Evolutionary conservation across 1,284 basidiomycete genomes (phyloP), one percentile per base, ranked within the genome.

Genomic region (Ceratobasidium papillatum): DNA sequence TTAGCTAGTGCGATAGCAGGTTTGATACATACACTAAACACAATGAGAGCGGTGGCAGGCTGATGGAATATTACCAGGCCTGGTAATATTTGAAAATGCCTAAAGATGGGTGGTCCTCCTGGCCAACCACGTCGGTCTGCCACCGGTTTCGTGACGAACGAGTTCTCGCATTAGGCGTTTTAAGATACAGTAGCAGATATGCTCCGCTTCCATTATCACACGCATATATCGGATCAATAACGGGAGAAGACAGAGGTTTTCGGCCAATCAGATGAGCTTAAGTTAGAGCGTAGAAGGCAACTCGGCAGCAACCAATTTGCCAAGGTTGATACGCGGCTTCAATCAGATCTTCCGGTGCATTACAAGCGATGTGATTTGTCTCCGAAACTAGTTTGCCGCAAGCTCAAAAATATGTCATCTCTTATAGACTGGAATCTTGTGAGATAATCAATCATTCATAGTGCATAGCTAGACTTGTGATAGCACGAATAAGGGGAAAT

Each of bases 181-280:
- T 32, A 17, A 30, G 9, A 56, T 17, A 30, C 47, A 4, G n/a
- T 32, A 30, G 54, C 25, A 56, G 32, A 14, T 41, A 41, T 30
- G 49, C 54, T 30, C 54, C 12, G 54, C 32, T 34, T 14, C 22
- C 3, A 34, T 14, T 34, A 25, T 34, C 54, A 38, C 22, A 38
- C 19, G 22, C 36, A n/a, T 59, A 38, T 38, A 36, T 59, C 56
- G 56, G 56, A 59, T 59, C 32, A 59, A 59, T 19, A 22, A 22
- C 19, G 34, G 19, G 9, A 30, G 56, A 59, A 59, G 36, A n/a
- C 3, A n/a, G 1, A 19, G 56, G 0, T 9, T 9, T 59, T 36
- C 17, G 36, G 9, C 30, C 19, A 36, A 59, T n/a, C 34, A 38
- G 32, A 22, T 41, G 56, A 38, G 19, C 36, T 8, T 36, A n/a